These are phyloP conservation scores for Solanum hybrid DNA, from an alignment of 305 asterid species.

Conservation along the genomic window DNA sequence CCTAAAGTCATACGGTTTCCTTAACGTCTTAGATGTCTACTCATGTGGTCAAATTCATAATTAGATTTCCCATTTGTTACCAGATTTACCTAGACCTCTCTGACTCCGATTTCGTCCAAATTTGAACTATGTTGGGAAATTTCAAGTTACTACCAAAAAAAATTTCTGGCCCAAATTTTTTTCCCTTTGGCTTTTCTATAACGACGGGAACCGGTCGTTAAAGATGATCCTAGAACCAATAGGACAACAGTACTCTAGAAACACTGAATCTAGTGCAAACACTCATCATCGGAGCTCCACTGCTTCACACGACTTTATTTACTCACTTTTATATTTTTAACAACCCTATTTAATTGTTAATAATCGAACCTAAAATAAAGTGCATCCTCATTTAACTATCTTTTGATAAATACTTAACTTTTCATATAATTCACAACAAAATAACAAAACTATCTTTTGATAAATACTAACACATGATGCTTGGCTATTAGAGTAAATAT, in stretches of 20 bases:
- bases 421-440: not conserved
- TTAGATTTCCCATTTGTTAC: no score
- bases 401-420: not conserved
- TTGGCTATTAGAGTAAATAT: not conserved
- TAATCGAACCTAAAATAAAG: not conserved
- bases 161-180: accelerated
- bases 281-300: not conserved
- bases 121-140: no score
- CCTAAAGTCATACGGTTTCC: no score
- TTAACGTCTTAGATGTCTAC: no score
- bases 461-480: not conserved
- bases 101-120: no score
- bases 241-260: no score
- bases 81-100: no score
- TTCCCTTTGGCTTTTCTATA: no score
- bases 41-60: no score
- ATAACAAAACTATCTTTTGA: not conserved
- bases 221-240: not conserved
- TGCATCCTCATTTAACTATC: not conserved
- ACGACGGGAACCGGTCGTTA: no score
- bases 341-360: not conserved
- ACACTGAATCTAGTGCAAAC: not conserved
- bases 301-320: not conserved
- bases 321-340: not conserved
- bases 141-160: no score